Evolutionary conservation across 2,329 filamentous ascomycete species (phyloP), one percentile per base, ranked within the genome.

Genomic region (Hymenoscyphus albidus): DNA sequence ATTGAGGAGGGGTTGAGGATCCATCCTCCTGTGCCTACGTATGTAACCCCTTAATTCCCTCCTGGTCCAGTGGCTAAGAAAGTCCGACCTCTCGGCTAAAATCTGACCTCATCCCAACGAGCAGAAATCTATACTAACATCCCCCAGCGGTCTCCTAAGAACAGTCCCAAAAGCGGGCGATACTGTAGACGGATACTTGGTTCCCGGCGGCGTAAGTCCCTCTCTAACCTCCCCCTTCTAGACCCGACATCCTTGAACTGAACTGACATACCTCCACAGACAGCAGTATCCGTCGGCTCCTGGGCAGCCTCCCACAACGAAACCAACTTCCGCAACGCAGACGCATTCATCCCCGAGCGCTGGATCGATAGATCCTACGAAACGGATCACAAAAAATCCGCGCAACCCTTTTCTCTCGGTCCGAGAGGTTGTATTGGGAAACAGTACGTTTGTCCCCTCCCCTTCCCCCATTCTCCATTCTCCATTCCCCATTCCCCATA

Each of bases 281-380:
- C 65, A 18, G 55, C 62, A 2, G 67, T 69, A 12, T 64, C 64
- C 9, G 66, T 69, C 2, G 59, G 58, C n/a, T 56, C 57, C 14
- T 67, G 65, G 67, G 62, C 63, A 13, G 62, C 64, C 2, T 61
- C 63, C 0, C 65, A 65, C 55, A 62, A 61, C 38, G 56, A 60
- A 16, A 62, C 64, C 18, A 67, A 70, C 22, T 70, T 67, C 59
- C 58, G 68, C 0, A 71, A 79, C 5, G 75, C 77, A 1, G 58
- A 70, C 39, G 61, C 44, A 10, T 71, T 71, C 39, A 67, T 68
- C 7, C 69, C 66, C 1, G 69, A 70, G 39, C 70, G 78, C 0
- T 80, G 78, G 77, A 78, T 59, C 65, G 62, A 62, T 9, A 67
- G 73, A 12, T 38, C 40, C 16, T 64, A 64, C 14, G 62, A 61